Percentiles rank a stretch among this genome's conserved stretches.
Conservation (phyloP, 1,139 yeast species). For the Blastobotrys persicus region DNA sequence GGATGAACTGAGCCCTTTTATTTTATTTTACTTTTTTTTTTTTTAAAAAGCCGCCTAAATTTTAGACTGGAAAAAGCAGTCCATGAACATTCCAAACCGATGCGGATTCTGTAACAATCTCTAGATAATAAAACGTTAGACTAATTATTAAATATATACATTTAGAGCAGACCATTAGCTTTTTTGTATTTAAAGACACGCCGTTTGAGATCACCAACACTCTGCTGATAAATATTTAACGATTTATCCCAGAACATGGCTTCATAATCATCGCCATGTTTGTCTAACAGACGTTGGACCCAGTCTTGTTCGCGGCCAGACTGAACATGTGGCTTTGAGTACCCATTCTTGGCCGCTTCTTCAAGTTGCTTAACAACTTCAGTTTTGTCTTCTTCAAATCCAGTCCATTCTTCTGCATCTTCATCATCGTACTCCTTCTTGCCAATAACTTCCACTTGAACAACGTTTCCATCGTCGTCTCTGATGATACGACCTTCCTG, state of each 20-base stretch:
- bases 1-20: too few relatives aligned
- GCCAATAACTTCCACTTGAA: conserved; percentile 66
- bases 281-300: conserved; percentile 61
- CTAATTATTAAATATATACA: not conserved
- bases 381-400: conserved; percentile 26
- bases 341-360: conserved; percentile 57
- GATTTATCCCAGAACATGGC: conserved; percentile 92
- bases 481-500: conserved; percentile 76
- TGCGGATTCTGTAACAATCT: too few relatives aligned
- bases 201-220: conserved; percentile 77
- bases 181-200: conserved; percentile 68
- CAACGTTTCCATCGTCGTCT: conserved; percentile 68
- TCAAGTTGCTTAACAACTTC: conserved; percentile 69
- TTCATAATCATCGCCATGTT: conserved; percentile 84
- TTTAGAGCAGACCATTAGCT: conserved; percentile 32
- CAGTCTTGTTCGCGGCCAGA: conserved; percentile 75
- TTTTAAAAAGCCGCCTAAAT: too few relatives aligned
- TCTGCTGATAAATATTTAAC: conserved; percentile 77
- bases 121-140: too few relatives aligned
- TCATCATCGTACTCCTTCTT: conserved; percentile 34
- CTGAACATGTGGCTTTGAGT: conserved; percentile 53
- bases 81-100: too few relatives aligned
- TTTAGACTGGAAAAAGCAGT: too few relatives aligned
- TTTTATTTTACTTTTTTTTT: too few relatives aligned
- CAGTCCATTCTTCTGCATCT: conserved; percentile 29